These are phyloP conservation scores for Trichothecium roseum DNA, from an alignment of 2,329 filamentous ascomycete genomes.

Conservation along the genomic window DNA sequence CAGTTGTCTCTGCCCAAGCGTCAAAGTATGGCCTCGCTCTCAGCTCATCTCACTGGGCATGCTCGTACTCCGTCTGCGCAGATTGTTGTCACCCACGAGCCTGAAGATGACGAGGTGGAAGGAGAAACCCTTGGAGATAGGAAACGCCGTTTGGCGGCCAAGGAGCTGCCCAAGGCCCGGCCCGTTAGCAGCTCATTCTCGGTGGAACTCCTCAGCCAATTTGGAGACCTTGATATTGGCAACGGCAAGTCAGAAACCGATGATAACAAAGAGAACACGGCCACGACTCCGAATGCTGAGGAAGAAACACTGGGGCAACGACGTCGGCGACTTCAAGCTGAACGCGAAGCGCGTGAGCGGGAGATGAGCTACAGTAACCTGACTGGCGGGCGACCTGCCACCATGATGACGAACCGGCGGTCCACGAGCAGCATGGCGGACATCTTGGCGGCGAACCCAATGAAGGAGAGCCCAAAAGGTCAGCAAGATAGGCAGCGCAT, in stretches of 20 bases:
- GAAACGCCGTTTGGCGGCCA: conserved; percentile 51
- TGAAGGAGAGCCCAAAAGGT: conserved; percentile 29
- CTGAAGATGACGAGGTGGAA: conserved; percentile 41
- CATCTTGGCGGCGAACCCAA: conserved; percentile 36
- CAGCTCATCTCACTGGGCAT: conserved; percentile 12
- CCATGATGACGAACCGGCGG: conserved; percentile 15
- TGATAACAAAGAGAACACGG: conserved; percentile 20
- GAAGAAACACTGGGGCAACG: conserved; percentile 75
- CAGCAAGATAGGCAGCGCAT: conserved; percentile 29
- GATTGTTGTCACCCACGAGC: conserved; percentile 12
- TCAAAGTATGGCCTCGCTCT: conserved; percentile 33
- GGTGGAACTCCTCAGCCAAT: conserved; percentile 55
- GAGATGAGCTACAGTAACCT: conserved; percentile 33
- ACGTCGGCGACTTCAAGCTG: conserved; percentile 60
- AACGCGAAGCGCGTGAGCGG: conserved; percentile 51
- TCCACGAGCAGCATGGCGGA: conserved; percentile 45
- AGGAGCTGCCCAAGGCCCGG: conserved; percentile 42
- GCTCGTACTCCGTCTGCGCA: conserved; percentile 1
- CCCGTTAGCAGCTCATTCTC: conserved; percentile 59
- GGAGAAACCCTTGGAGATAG: conserved; percentile 58
- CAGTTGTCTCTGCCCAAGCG: conserved; percentile 27
- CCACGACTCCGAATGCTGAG: conserved; percentile 25
- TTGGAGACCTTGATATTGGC: conserved; percentile 38
- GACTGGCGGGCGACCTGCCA: conserved; percentile 7
- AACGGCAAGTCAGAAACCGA: background rate